Evolutionary conservation across 257 asterid species (phyloP).

Genomic region (Solanum chmielewskii): DNA sequence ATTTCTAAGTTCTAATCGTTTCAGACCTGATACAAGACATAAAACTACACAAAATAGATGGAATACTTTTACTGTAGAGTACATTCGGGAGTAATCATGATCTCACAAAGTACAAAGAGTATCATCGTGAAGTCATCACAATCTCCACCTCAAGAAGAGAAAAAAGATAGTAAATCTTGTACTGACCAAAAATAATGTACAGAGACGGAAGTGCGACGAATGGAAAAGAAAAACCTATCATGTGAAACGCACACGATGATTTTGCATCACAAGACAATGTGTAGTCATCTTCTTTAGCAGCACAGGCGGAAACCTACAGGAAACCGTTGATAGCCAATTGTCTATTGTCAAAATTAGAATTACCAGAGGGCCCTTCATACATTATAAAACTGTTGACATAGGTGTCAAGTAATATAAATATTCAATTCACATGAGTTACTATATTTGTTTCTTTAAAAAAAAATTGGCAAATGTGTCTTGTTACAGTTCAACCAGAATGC

Average conservation of each 20-base stretch:
- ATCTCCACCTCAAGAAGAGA: background rate
- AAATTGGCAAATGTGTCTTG: background rate
- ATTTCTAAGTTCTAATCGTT: background rate
- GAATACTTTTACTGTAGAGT: background rate
- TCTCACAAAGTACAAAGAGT: background rate
- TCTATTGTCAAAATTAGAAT: background rate
- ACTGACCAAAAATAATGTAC: background rate
- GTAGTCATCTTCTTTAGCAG: conserved; percentile 61
- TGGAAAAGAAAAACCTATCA: background rate
- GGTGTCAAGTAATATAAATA: background rate
- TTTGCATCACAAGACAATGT: conserved; percentile 91
- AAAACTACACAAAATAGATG: background rate
- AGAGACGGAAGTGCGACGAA: background rate
- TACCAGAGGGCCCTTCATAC: background rate
- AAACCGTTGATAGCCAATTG: background rate
- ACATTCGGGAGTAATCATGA: background rate
- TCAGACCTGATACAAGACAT: background rate
- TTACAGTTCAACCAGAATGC: background rate
- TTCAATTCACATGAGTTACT: background rate
- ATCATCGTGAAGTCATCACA: background rate
- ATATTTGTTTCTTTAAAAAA: background rate
- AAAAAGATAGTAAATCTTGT: background rate
- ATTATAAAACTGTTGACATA: background rate
- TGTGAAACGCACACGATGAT: conserved; percentile 49
- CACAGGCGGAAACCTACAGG: conserved; percentile 68